phyloP scores from a whole-genome alignment of 192 early-diverging fungal species.

The Thoreauomyces humboldtii region DNA sequence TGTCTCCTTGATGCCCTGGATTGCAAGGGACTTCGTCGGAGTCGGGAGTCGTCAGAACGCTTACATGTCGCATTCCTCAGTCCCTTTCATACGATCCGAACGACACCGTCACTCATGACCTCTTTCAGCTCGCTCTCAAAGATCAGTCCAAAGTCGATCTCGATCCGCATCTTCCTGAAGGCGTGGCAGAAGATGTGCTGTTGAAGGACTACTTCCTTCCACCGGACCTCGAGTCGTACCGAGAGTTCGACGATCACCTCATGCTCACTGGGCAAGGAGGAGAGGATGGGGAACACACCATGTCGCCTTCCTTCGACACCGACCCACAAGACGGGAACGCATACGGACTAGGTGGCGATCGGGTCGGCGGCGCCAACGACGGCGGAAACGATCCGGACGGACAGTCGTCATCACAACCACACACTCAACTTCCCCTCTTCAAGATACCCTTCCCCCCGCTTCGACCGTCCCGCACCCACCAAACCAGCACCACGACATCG shows the following conservation, averaged over 20 bases:
- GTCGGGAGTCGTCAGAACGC: neutral
- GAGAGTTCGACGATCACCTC: neutral
- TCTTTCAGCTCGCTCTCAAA: neutral
- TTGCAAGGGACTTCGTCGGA: neutral
- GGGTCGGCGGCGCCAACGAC: neutral
- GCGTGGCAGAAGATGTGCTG: neutral
- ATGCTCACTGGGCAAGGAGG: neutral
- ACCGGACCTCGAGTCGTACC: neutral
- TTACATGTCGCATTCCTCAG: neutral
- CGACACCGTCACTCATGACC: constrained; percentile 8
- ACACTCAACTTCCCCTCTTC: neutral
- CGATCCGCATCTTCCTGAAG: neutral
- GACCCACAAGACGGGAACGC: too few relatives aligned
- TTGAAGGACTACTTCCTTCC: constrained; percentile 3
- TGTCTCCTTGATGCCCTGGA: neutral
- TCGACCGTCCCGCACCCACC: neutral
- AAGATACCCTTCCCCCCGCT: neutral
- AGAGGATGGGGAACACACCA: neutral
- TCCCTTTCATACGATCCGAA: constrained; percentile 20
- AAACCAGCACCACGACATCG: too few relatives aligned
- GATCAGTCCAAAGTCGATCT: neutral
- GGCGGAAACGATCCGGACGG: neutral
- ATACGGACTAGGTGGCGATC: neutral
- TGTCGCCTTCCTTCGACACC: too few relatives aligned
- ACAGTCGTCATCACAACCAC: neutral